Evolutionary conservation across 164 flowering plant species (phyloP).

Genomic region (Umbilicus rupestris): DNA sequence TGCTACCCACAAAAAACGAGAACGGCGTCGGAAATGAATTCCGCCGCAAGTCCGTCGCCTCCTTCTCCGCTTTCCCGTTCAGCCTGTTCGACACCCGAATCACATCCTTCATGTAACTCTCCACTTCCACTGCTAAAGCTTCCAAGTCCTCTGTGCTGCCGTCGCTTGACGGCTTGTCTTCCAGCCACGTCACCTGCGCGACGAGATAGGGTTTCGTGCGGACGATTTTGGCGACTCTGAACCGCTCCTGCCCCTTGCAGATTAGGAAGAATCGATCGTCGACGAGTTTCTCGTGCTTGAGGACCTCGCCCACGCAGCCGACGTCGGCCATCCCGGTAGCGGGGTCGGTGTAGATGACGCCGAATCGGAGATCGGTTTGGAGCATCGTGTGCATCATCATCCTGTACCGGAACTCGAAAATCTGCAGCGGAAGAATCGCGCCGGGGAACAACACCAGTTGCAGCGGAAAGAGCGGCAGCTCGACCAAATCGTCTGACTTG

Average conservation of each 20-base stretch:
- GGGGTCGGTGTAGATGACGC: slow-evolving; percentile 75
- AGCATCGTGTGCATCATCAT: slow-evolving; percentile 98
- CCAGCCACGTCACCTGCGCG: slow-evolving; percentile 78
- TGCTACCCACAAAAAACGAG: slow-evolving; percentile 90
- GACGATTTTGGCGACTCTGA: slow-evolving; percentile 53
- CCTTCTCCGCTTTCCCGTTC: slow-evolving; percentile 89
- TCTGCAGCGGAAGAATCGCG: slow-evolving; percentile 82
- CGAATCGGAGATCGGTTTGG: slow-evolving; percentile 91
- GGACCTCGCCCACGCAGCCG: slow-evolving; percentile 92
- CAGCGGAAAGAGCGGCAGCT: slow-evolving; percentile 92
- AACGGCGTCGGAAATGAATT: slow-evolving; percentile 88
- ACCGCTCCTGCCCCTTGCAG: slow-evolving; percentile 92
- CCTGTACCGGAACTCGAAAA: slow-evolving; percentile 93
- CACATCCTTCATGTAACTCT: slow-evolving; percentile 82
- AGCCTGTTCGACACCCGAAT: slow-evolving; percentile 74
- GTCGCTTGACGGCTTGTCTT: slow-evolving; percentile 70
- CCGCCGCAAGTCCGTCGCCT: slow-evolving; percentile 63
- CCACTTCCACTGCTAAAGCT: slow-evolving; percentile 64
- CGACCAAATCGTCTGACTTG: slow-evolving; percentile 49
- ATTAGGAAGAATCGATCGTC: slow-evolving; percentile 94
- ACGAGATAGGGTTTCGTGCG: slow-evolving; percentile 81
- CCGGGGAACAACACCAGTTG: slow-evolving; percentile 97
- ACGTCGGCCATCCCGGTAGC: slow-evolving; percentile 66
- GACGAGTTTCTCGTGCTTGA: slow-evolving; percentile 88
- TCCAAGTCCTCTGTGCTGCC: slow-evolving; percentile 41